Evolutionary conservation across 106 monocot species (phyloP), one percentile per base, ranked within the genome.

Genomic region (Agapanthus africanus): DNA sequence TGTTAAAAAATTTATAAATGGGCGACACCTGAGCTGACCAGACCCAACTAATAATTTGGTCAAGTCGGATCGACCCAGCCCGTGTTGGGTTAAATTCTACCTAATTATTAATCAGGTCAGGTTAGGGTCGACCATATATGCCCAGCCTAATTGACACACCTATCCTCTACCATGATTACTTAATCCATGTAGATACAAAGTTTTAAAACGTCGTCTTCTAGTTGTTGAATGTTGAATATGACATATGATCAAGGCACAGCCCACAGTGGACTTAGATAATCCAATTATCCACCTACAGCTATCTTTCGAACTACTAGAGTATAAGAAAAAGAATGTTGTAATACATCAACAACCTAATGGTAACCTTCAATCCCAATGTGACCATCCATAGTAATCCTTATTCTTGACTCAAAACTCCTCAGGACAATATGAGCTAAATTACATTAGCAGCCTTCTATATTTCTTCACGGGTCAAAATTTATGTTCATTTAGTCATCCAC

Each of bases 131-230:
- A n/a, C n/a, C n/a, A n/a, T n/a, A n/a, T n/a, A n/a, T n/a, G n/a
- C n/a, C n/a, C n/a, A n/a, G n/a, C n/a, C n/a, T n/a, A n/a, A n/a
- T n/a, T n/a, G n/a, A n/a, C n/a, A n/a, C n/a, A n/a, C 50, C 19
- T n/a, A 50, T 50, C 50, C n/a, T 21, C 4, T 2, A 50, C 3
- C 4, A 21, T 21, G 1, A 50, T 1, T 50, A 50, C 2, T 50
- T 50, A 50, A 50, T 50, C 50, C 50, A 19, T 50, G 50, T 50
- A 21, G 50, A 50, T 21, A 50, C 19, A 50, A 50, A 50, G n/a
- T n/a, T 50, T 50, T 21, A 50, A 50, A 21, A 50, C 21, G n/a
- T 50, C 22, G n/a, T n/a, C n/a, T n/a, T n/a, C n/a, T n/a, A n/a
- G n/a, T n/a, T n/a, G n/a, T n/a, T n/a, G n/a, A n/a, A n/a, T n/a